These are phyloP conservation scores for Obelidium mucronatum DNA, from an alignment of 192 early-diverging fungal genomes.

Conservation along the genomic window DNA sequence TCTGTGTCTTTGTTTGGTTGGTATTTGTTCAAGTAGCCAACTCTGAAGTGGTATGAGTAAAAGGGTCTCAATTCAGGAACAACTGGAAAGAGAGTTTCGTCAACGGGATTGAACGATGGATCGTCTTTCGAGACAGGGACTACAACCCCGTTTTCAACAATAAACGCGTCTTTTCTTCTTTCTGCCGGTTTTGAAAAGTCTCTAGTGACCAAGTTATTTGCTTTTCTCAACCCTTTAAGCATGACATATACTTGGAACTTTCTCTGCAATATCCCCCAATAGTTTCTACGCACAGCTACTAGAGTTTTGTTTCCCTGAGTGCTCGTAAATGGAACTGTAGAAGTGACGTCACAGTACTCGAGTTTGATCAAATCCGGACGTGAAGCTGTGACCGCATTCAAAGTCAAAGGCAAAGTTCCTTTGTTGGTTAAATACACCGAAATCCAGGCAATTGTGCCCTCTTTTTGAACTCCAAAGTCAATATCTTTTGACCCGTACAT, in stretches of 20 bases:
- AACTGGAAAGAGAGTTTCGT: conserved; percentile 31
- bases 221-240: conserved; percentile 44
- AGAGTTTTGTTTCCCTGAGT: conserved; percentile 33
- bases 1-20: conserved; percentile 53
- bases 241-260: conserved; percentile 58
- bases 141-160: conserved; percentile 40
- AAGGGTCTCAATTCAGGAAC: conserved; percentile 62
- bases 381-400: conserved; percentile 55
- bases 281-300: conserved; percentile 52
- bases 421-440: conserved; percentile 62
- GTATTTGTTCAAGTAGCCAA: conserved; percentile 59
- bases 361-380: conserved; percentile 56
- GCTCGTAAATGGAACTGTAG: conserved; percentile 58
- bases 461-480: conserved; percentile 61
- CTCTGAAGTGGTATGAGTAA: conserved; percentile 61
- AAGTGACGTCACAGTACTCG: conserved; percentile 56
- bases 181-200: conserved; percentile 4
- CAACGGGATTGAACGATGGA: conserved; percentile 6
- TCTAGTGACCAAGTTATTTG: background rate
- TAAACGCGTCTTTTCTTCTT: conserved; percentile 31
- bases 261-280: conserved; percentile 61
- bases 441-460: conserved; percentile 61
- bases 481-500: conserved; percentile 62
- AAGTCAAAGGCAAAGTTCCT: conserved; percentile 61
- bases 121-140: conserved; percentile 32